Percentiles rank a stretch among this genome's conserved stretches.
Conservation (phyloP, 495 filamentous ascomycete genomes). For the Copromyces sp. region DNA sequence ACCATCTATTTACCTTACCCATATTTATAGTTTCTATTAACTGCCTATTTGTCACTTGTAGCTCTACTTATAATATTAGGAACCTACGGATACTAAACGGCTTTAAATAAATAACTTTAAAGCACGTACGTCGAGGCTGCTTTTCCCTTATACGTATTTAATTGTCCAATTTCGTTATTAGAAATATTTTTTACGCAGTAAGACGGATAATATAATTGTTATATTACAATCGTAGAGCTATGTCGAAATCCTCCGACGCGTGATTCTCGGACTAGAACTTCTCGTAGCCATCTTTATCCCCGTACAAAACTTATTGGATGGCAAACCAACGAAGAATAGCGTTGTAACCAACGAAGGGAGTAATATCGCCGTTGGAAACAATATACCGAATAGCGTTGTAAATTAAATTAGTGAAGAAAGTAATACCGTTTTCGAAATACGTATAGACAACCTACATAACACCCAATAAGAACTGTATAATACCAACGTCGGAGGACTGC, state of each 20-base stretch:
- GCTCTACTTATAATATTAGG: not conserved
- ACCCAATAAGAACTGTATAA: too few species aligned
- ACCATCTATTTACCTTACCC: not conserved
- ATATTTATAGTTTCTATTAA: not conserved
- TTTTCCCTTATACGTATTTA: too few species aligned
- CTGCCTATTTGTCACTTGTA: not conserved
- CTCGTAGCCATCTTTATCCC: conserved; percentile 48
- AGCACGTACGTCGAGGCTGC: too few species aligned
- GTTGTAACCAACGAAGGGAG: conserved; percentile 63
- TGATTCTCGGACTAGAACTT: conserved; percentile 74
- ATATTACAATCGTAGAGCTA: conserved; percentile 52
- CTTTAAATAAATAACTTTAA: too few species aligned
- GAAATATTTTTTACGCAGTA: conserved; percentile 20
- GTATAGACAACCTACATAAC: too few species aligned
- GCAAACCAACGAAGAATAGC: conserved; percentile 62
- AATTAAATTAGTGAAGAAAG: conserved; percentile 70
- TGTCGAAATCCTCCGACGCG: too few species aligned
- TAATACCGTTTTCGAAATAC: conserved; percentile 58
- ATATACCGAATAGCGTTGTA: conserved; percentile 61
- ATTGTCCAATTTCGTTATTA: conserved; percentile 20
- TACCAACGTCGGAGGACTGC: conserved; percentile 62
- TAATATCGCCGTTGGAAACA: conserved; percentile 62
- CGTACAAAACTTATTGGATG: conserved; percentile 56
- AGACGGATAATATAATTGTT: conserved; percentile 57
- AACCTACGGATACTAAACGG: not conserved